A percentile compares a stretch with the other conserved stretches of the same genome.
Conservation (phyloP, 192 early-diverging fungal species). For the Podochytrium sp. region DNA sequence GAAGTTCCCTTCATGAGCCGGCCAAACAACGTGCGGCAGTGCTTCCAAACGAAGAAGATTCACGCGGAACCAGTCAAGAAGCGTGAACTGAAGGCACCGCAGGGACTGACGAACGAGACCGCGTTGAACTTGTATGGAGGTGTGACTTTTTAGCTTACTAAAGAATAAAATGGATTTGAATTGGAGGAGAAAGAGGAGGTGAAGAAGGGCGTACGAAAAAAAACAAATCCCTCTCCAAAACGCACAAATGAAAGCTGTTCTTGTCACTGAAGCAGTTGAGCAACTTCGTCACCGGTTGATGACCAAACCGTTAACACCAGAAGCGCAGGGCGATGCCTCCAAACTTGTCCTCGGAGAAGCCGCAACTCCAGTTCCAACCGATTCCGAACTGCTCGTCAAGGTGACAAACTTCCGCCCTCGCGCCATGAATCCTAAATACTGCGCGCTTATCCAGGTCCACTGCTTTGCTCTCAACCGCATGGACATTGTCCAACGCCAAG, state of each 20-base stretch:
- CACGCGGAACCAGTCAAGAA: too few relatives aligned
- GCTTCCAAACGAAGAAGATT: too few relatives aligned
- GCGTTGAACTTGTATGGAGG: too few relatives aligned
- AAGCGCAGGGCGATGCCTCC: conserved; percentile 18
- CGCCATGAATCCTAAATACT: not conserved
- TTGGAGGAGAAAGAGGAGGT: too few relatives aligned
- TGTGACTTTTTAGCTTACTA: too few relatives aligned
- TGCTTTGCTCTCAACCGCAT: conserved; percentile 76
- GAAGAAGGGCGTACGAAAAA: not conserved
- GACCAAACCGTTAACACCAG: not conserved
- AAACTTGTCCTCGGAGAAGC: conserved; percentile 21
- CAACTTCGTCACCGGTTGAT: conserved; percentile 2
- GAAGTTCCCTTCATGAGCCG: too few relatives aligned
- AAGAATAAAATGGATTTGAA: too few relatives aligned
- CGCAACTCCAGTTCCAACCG: conserved; percentile 17
- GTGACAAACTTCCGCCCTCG: conserved; percentile 18
- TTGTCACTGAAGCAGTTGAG: not conserved
- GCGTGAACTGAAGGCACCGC: too few relatives aligned
- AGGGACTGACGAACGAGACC: too few relatives aligned
- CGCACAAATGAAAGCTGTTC: not conserved
- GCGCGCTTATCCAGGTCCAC: conserved; percentile 41
- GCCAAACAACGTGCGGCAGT: too few relatives aligned
- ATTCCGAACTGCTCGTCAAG: conserved; percentile 38
- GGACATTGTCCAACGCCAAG: conserved; percentile 77
- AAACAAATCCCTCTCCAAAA: not conserved